Evolutionary conservation across 208 protist species (phyloP).

Genomic region (Acanthamoeba divionensis): DNA sequence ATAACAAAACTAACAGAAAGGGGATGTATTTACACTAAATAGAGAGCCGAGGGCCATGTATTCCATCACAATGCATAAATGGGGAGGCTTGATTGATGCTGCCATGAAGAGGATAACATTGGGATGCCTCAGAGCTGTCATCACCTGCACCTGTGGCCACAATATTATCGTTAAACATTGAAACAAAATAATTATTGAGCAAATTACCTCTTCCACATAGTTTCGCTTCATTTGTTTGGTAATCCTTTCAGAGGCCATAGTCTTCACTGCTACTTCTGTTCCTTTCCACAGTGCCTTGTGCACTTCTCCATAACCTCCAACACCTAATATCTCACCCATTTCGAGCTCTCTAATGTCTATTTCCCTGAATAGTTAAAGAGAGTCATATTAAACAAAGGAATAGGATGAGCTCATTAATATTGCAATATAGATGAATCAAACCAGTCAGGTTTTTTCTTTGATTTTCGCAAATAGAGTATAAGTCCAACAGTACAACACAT

Average conservation of each 20-base stretch:
- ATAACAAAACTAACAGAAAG: not conserved
- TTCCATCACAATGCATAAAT: conserved; percentile 44
- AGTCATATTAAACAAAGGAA: no score
- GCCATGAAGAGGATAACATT: conserved; percentile 72
- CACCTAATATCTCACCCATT: not conserved
- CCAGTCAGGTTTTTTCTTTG: not conserved
- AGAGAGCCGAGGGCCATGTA: no score
- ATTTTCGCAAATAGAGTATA: not conserved
- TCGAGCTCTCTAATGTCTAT: conserved; percentile 9
- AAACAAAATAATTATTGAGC: no score
- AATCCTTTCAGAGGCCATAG: not conserved
- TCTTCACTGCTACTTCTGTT: conserved; percentile 54
- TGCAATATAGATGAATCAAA: no score
- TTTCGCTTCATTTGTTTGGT: conserved; percentile 50
- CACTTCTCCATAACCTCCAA: no score
- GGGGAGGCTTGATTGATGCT: conserved; percentile 15
- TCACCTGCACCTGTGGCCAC: conserved; percentile 55
- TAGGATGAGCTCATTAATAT: no score
- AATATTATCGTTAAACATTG: not conserved
- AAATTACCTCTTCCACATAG: conserved; percentile 68
- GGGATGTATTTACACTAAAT: not conserved
- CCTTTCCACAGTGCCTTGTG: conserved; percentile 31
- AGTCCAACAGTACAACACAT: not conserved
- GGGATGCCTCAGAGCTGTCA: conserved; percentile 64
- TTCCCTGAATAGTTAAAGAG: no score